Base-by-base conservation (phyloP, 2,329 filamentous ascomycete species). In the Zymoseptoria ardabiliae region DNA sequence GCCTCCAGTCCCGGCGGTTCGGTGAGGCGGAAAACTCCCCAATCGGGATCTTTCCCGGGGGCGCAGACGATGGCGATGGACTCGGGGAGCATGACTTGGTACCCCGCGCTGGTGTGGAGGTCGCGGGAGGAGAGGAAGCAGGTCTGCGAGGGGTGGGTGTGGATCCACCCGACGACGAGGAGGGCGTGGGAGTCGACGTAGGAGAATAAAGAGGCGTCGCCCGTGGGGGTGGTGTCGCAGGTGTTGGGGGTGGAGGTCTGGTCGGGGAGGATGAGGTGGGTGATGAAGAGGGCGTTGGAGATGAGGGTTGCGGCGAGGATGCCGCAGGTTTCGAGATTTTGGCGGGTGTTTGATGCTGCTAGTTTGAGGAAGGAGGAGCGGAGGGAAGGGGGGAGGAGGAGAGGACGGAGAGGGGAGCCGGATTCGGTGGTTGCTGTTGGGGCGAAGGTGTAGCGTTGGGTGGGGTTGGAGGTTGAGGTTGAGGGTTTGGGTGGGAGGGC, bases 111-210 rank as follows among this genome's bases (percentile, higher is more conserved):
- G 0, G 95, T 99, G 71, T 99, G 94, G 65, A 97, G 72, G 71
- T 99, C 94, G 54, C 93, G 81, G 54, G 89, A 94, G 72, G 91
- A 96, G 90, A 99, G 95, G 73, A 99, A 99, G 74, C 94, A 99
- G 0, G 91, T 95, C 76, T 99, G 94, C 0, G 88, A 91, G 0
- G 94, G 94, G 73, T 99, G 94, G 0, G 94, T 99, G 72, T 99
- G 94, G 62, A 99, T 99, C 94, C 94, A 99, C 48, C 93, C 93
- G 4, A 96, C 81, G 56, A 96, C 85, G 73, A 96, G 84, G 41
- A 97, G 76, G 61, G 95, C 89, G 69, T 96, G 85, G 4, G 81
- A 81, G 68, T 94, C 89, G 70, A 92, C 95, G 72, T 93, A 97
- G 58, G 96, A 91, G 67, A 97, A 92, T 25, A 97, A 81, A 0